Percentiles rank a stretch among this genome's conserved stretches.
Evolutionary conservation across 805 yeast species (phyloP).

Genomic region (Torulaspora maleeae): DNA sequence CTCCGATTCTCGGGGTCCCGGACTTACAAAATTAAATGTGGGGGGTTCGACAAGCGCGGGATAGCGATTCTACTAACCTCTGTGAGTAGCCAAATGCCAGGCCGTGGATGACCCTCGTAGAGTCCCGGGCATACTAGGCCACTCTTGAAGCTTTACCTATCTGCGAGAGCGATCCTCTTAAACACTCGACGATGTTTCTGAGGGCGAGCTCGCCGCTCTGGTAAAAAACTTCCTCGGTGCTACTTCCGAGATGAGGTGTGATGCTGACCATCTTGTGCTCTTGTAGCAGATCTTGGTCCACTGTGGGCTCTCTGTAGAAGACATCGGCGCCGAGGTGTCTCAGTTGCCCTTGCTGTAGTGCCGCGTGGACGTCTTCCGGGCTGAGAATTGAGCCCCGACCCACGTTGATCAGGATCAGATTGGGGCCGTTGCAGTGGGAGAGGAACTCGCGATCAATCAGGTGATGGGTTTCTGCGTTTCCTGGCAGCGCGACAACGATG

Average conservation of each 20-base stretch:
- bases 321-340: conserved; percentile 60
- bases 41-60: neutral
- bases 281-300: conserved; percentile 22
- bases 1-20: neutral
- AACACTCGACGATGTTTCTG: conserved; percentile 16
- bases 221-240: conserved; percentile 45
- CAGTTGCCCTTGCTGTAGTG: conserved; percentile 42
- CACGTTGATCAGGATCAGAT: conserved; percentile 45
- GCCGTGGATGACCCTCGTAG: no score
- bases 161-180: neutral
- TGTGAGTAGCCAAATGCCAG: no score
- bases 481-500: conserved; percentile 55
- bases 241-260: conserved; percentile 63
- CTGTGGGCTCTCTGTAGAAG: conserved; percentile 50
- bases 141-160: conserved; percentile 2
- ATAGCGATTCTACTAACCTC: neutral
- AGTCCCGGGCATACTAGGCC: neutral
- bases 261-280: conserved; percentile 43
- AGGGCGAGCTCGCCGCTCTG: conserved; percentile 39
- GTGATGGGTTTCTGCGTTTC: conserved; percentile 48
- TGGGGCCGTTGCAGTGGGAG: conserved; percentile 19
- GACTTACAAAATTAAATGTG: neutral
- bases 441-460: conserved; percentile 44
- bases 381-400: conserved; percentile 58
- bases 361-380: conserved; percentile 45